Evolutionary conservation across 1,284 basidiomycete genomes (phyloP), one percentile per base, ranked within the genome.

Genomic region (Irpex sp.): DNA sequence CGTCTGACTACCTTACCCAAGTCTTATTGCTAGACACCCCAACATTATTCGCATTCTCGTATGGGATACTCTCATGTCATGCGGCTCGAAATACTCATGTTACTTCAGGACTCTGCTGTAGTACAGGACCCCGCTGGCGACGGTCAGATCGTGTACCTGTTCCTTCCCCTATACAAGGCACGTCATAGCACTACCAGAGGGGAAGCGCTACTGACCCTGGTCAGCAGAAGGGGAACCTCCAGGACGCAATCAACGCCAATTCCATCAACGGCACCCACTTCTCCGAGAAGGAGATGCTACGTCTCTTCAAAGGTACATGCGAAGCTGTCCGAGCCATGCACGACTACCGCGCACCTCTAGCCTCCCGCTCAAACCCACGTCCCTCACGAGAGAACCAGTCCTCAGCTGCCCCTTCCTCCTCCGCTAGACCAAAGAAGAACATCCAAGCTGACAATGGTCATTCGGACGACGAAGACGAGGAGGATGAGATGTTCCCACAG

Each of bases 251-350:
- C 69, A 93, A 94, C 66, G 81, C 87, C 36, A 89, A 96, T 69
- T 84, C 91, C 6, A 88, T 96, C 54, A 93, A 93, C 61, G 87
- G 88, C 21, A 88, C 87, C 36, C 87, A 88, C 64, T 93, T 95
- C 71, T 85, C 93, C 1, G 97, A 99, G 75, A 82, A 84, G 64
- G 90, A 94, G 59, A 92, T 98, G 78, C 80, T 98, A 33, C 83
- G 84, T 28, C 80, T 96, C 45, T 99, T 99, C 81, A 90, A 90
- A 67, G 96, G 96, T 6, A 94, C 96, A 10, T 98, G 96, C 74
- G 85, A 93, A 66, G 96, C 92, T 58, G 86, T 99, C 6, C 85
- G 90, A 57, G 94, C 94, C 4, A 94, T 99, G 92, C 96, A 99
- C 73, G 85, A 85, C 64, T 93, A 93, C 72, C 82, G 82, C 51